Conservation (phyloP, 2,329 filamentous ascomycete genomes). For the Pyrenophora graminea region DNA sequence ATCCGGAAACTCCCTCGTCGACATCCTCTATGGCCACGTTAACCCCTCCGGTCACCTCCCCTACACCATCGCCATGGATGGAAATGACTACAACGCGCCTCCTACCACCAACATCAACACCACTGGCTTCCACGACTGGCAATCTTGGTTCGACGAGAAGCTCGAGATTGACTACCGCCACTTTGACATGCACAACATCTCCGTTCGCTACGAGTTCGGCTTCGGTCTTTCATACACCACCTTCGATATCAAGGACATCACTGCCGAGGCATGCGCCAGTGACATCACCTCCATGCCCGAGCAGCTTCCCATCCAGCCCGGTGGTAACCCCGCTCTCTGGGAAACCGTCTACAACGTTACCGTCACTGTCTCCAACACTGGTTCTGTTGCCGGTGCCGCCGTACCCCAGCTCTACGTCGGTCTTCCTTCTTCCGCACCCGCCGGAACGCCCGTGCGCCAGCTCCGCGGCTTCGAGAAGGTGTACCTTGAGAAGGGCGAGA, state of each 20-base stretch:
- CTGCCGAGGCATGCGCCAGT: slow-evolving; percentile 56
- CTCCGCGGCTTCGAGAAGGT: slow-evolving; percentile 58
- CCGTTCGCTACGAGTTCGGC: slow-evolving; percentile 79
- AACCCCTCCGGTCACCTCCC: slow-evolving; percentile 82
- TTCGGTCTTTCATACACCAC: slow-evolving; percentile 76
- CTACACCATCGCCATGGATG: slow-evolving; percentile 77
- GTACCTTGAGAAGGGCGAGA: slow-evolving; percentile 59
- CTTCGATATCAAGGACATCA: slow-evolving; percentile 71
- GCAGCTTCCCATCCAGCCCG: slow-evolving; percentile 48
- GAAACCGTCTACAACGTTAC: slow-evolving; percentile 69
- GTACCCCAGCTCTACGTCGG: slow-evolving; percentile 63
- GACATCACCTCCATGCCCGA: slow-evolving; percentile 64
- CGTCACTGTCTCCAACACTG: slow-evolving; percentile 72
- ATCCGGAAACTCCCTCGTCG: slow-evolving; percentile 47
- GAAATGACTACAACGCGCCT: slow-evolving; percentile 66
- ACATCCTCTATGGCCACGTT: slow-evolving; percentile 70
- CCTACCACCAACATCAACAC: slow-evolving; percentile 48
- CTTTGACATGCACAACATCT: slow-evolving; percentile 68
- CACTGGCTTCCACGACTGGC: slow-evolving; percentile 49
- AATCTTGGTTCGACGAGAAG: slow-evolving; percentile 59
- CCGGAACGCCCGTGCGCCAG: slow-evolving; percentile 55
- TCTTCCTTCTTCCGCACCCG: slow-evolving; percentile 61
- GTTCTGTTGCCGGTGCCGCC: slow-evolving; percentile 55
- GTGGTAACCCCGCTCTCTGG: slow-evolving; percentile 60
- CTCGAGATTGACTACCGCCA: slow-evolving; percentile 79